Percentiles rank a stretch among this genome's conserved stretches.
These are phyloP conservation scores for Amanita fuliginea DNA, from an alignment of 768 basidiomycete species.

Conservation along the genomic window DNA sequence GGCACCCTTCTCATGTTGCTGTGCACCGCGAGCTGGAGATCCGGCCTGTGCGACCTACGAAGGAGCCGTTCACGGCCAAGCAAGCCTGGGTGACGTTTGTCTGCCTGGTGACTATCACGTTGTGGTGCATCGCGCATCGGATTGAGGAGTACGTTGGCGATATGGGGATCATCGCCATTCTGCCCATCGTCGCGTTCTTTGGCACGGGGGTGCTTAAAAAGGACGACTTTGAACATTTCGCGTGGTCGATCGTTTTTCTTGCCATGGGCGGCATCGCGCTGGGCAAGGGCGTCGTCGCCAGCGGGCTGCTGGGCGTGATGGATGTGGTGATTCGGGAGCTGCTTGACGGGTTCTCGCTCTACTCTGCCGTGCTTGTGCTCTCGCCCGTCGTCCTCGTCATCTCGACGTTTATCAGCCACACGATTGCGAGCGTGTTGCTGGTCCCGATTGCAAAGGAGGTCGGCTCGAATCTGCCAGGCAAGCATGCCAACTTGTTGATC, in stretches of 20 bases:
- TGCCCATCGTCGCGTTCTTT: constrained; percentile 91
- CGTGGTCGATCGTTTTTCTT: constrained; percentile 91
- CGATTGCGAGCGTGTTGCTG: constrained; percentile 92
- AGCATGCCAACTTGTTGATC: constrained; percentile 75
- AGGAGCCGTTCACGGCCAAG: constrained; percentile 68
- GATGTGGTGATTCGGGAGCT: constrained; percentile 48
- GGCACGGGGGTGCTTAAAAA: constrained; percentile 89
- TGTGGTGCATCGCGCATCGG: constrained; percentile 84
- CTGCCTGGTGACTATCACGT: constrained; percentile 69
- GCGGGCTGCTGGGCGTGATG: constrained; percentile 77
- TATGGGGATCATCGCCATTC: constrained; percentile 94
- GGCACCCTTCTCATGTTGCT: background rate
- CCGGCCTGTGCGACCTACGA: constrained; percentile 72
- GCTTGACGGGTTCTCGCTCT: constrained; percentile 52
- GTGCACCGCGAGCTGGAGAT: constrained; percentile 25
- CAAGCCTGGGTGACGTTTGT: constrained; percentile 89
- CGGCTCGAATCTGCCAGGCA: constrained; percentile 60
- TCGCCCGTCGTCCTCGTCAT: constrained; percentile 67
- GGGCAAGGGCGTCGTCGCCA: constrained; percentile 85
- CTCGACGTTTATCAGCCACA: constrained; percentile 96
- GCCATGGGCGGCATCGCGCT: constrained; percentile 98
- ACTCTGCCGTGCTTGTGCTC: constrained; percentile 61
- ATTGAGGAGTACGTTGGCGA: constrained; percentile 77
- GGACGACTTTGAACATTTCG: constrained; percentile 93
- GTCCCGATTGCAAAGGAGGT: constrained; percentile 93